Conservation (phyloP, 371 early-diverging fungal genomes). For the Rhizopus arrhizus region DNA sequence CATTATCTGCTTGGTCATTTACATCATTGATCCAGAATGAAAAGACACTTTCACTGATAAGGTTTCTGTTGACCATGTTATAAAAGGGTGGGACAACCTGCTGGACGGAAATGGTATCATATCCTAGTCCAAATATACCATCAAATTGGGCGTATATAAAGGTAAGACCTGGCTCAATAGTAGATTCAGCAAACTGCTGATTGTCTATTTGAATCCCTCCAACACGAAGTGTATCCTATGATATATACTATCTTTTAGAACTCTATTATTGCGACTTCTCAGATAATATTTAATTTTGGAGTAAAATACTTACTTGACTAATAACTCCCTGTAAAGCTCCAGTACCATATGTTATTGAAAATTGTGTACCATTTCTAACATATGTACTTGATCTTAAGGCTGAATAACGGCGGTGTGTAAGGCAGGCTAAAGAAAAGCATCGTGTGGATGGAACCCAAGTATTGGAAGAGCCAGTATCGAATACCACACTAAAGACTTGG, state of each 20-base stretch:
- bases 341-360: slow-evolving; percentile 89
- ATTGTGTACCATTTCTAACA: slow-evolving; percentile 85
- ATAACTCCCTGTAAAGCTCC: slow-evolving; percentile 92
- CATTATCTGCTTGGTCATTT: slow-evolving; percentile 38
- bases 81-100: slow-evolving; percentile 90
- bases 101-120: slow-evolving; percentile 86
- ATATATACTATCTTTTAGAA: no score
- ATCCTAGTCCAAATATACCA: slow-evolving; percentile 90
- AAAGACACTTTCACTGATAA: slow-evolving; percentile 79
- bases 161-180: slow-evolving; percentile 86
- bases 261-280: background rate
- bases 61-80: slow-evolving; percentile 73
- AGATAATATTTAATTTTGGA: background rate
- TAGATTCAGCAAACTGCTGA: slow-evolving; percentile 88
- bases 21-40: slow-evolving; percentile 75
- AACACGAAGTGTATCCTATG: slow-evolving; percentile 59
- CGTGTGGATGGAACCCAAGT: slow-evolving; percentile 95
- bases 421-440: slow-evolving; percentile 91
- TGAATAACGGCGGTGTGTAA: slow-evolving; percentile 84
- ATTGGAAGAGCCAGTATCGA: slow-evolving; percentile 95
- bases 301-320: slow-evolving; percentile 53
- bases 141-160: slow-evolving; percentile 89
- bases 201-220: slow-evolving; percentile 61
- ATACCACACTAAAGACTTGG: slow-evolving; percentile 90
- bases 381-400: slow-evolving; percentile 70